A percentile compares a stretch with the other conserved stretches of the same genome.
Conservation (phyloP, 1,284 basidiomycete species). For the Calocybe gambosa region DNA sequence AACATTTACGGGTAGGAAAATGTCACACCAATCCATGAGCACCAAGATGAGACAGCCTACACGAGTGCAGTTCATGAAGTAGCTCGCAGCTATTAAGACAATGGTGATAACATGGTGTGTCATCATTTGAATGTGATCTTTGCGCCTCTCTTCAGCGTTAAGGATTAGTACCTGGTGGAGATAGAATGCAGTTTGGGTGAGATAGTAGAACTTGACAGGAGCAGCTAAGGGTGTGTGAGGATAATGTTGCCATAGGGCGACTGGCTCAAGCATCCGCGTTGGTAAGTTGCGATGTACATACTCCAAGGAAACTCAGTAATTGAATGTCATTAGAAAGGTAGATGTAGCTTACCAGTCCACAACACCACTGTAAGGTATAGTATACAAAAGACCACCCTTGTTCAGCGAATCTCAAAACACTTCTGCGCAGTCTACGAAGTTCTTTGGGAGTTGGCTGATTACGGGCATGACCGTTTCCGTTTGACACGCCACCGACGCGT, state of each 20-base stretch:
- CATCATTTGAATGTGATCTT: slow-evolving; percentile 96
- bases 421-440: slow-evolving; percentile 56
- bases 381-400: slow-evolving; percentile 90
- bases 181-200: slow-evolving; percentile 91
- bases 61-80: slow-evolving; percentile 80
- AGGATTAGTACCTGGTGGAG: slow-evolving; percentile 88
- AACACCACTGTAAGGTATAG: slow-evolving; percentile 68
- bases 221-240: slow-evolving; percentile 77
- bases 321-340: slow-evolving; percentile 9
- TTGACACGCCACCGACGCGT: slow-evolving; percentile 24
- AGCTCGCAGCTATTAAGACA: slow-evolving; percentile 71
- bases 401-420: slow-evolving; percentile 85
- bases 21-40: slow-evolving; percentile 92
- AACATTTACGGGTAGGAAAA: slow-evolving; percentile 78
- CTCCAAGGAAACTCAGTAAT: slow-evolving; percentile 33
- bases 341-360: slow-evolving; percentile 71
- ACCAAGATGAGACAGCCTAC: slow-evolving; percentile 86
- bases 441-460: slow-evolving; percentile 36
- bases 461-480: slow-evolving; percentile 21
- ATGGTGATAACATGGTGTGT: slow-evolving; percentile 91
- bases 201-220: slow-evolving; percentile 87
- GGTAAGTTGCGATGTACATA: slow-evolving; percentile 76
- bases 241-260: slow-evolving; percentile 76
- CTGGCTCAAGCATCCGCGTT: slow-evolving; percentile 59
- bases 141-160: slow-evolving; percentile 88